A percentile compares a stretch with the other conserved stretches of the same genome.
Conservation (phyloP, 2,329 filamentous ascomycete species). For the Colletotrichum sp. region DNA sequence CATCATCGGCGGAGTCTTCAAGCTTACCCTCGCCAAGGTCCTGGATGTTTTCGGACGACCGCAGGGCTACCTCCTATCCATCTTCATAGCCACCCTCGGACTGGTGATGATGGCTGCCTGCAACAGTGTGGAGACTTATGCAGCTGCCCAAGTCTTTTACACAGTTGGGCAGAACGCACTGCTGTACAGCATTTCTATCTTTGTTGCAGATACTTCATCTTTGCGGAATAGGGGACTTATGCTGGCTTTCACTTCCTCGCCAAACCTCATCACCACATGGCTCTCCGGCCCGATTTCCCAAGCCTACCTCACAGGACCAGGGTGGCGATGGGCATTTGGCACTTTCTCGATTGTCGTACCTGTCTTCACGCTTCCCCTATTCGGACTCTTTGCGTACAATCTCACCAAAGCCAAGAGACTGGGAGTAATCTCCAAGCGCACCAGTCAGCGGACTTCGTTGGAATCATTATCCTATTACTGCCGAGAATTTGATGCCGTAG, state of each 20-base stretch:
- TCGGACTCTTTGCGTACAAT: background rate
- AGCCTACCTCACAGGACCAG: background rate
- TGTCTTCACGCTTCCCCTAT: background rate
- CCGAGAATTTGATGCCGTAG: conserved; percentile 30
- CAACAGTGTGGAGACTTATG: conserved; percentile 45
- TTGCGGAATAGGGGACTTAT: background rate
- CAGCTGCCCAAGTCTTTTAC: conserved; percentile 26
- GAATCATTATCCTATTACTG: background rate
- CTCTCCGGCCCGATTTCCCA: background rate
- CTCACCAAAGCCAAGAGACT: background rate
- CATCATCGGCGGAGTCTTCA: background rate
- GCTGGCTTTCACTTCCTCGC: background rate
- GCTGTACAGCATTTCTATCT: background rate
- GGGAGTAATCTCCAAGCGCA: background rate
- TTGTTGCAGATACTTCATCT: background rate
- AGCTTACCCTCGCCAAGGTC: conserved; percentile 33
- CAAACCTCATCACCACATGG: background rate
- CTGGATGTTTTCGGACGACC: conserved; percentile 40
- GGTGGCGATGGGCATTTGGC: background rate
- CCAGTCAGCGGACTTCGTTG: background rate
- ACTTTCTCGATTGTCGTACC: background rate
- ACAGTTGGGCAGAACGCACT: background rate
- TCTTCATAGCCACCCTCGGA: conserved; percentile 41
- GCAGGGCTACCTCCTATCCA: conserved; percentile 34
- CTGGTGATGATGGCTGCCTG: conserved; percentile 61